Evolutionary conservation across 345 rosid species (phyloP).

Genomic region (Noccaea bulbosa): DNA sequence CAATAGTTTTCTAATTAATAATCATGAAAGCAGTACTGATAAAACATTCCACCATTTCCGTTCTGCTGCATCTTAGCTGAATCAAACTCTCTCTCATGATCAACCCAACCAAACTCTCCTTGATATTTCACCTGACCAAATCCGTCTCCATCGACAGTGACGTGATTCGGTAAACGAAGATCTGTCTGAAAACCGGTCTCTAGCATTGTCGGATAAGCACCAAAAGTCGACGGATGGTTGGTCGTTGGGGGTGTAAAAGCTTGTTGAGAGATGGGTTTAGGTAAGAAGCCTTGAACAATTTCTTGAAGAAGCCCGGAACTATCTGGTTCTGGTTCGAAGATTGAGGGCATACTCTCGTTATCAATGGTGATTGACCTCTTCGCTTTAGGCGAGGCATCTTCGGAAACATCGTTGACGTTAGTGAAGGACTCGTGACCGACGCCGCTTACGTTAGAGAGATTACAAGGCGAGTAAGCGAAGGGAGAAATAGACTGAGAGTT

Average conservation of each 20-base stretch:
- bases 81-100: constrained; percentile 32
- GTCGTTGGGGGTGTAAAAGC: constrained; percentile 15
- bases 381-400: constrained; percentile 40
- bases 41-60: constrained; percentile 36
- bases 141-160: constrained; percentile 32
- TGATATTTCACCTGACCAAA: constrained; percentile 32
- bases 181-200: constrained; percentile 27
- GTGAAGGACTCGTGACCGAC: constrained; percentile 25
- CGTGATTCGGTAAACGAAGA: constrained; percentile 9
- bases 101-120: constrained; percentile 40
- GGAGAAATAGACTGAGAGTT: constrained; percentile 44
- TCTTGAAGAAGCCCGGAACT: constrained; percentile 88
- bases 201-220: constrained; percentile 8
- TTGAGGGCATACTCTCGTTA: constrained; percentile 44
- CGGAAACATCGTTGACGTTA: constrained; percentile 13
- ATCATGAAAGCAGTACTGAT: constrained; percentile 38
- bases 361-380: constrained; percentile 41
- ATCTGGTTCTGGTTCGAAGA: constrained; percentile 60
- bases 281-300: constrained; percentile 74
- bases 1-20: constrained; percentile 23
- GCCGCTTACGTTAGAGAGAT: constrained; percentile 32
- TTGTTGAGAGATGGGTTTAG: constrained; percentile 38
- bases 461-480: constrained; percentile 18
- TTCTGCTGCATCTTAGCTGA: constrained; percentile 32
- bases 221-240: constrained; percentile 22